A percentile compares a stretch with the other conserved stretches of the same genome.
Evolutionary conservation across 257 asterid genomes (phyloP).

Genomic region (Misopates orontium): DNA sequence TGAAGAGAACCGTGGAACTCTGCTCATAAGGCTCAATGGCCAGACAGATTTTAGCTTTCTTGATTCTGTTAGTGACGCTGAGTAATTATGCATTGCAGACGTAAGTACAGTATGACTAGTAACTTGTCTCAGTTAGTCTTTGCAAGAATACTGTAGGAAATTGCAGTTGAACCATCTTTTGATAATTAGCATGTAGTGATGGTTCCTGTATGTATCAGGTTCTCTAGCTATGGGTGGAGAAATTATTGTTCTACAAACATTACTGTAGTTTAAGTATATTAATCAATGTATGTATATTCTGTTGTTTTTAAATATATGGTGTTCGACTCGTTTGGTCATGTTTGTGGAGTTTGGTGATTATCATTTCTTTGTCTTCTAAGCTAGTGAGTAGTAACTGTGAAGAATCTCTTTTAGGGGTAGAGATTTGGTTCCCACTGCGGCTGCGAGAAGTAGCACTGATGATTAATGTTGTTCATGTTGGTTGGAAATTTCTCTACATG

Average conservation of each 20-base stretch:
- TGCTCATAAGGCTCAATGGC: slow-evolving; percentile 68
- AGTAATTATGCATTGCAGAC: slow-evolving; percentile 34
- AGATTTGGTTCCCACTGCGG: too few species aligned
- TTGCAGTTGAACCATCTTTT: slow-evolving; percentile 15
- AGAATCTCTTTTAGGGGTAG: too few species aligned
- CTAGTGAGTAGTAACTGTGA: too few species aligned
- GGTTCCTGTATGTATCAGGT: slow-evolving; percentile 20
- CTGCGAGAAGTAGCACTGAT: too few species aligned
- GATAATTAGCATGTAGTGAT: slow-evolving; percentile 16
- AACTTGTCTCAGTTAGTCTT: slow-evolving; percentile 1
- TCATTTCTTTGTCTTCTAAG: too few species aligned
- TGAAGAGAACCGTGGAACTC: slow-evolving; percentile 83
- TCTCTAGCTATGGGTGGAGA: slow-evolving; percentile 22
- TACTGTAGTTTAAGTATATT: slow-evolving; percentile 1
- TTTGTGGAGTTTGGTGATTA: too few species aligned
- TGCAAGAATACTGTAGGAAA: neutral
- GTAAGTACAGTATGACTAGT: slow-evolving; percentile 6
- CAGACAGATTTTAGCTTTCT: slow-evolving; percentile 67
- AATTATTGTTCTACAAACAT: slow-evolving; percentile 7
- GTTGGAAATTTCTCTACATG: neutral
- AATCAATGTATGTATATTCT: neutral
- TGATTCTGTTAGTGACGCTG: slow-evolving; percentile 60
- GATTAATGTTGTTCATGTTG: neutral
- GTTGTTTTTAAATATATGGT: neutral
- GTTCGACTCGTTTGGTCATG: too few species aligned